phyloP scores from a whole-genome alignment of 352 stramenopile species.

The Phytophthora colocasiae region DNA sequence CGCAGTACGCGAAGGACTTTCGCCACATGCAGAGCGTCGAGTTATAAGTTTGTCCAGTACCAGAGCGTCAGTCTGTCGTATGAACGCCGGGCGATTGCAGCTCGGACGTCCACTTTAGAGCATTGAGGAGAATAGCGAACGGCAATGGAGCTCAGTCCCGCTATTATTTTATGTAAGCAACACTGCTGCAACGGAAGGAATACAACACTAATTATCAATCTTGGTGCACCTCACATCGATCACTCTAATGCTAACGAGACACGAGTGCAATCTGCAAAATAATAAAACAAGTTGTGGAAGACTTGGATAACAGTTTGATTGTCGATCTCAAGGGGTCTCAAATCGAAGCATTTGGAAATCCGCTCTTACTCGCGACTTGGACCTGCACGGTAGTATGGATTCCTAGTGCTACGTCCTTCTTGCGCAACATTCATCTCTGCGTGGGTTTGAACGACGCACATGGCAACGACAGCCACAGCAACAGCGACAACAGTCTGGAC shows the following conservation, averaged over 20 bases:
- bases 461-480: background rate
- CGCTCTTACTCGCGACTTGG: background rate
- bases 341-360: no score
- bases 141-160: constrained; percentile 19
- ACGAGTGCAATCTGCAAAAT: no score
- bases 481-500: background rate
- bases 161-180: constrained; percentile 50
- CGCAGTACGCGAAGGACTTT: constrained; percentile 40
- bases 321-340: no score
- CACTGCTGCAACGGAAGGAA: constrained; percentile 31
- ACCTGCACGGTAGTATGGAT: background rate
- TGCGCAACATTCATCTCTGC: background rate
- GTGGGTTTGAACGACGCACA: background rate
- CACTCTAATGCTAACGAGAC: no score
- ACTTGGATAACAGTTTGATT: no score
- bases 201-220: constrained; percentile 47
- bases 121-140: constrained; percentile 38
- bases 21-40: constrained; percentile 46
- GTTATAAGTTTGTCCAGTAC: constrained; percentile 38
- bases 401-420: background rate
- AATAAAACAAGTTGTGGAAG: no score
- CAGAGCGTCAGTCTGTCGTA: constrained; percentile 14
- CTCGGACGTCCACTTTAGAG: constrained; percentile 12
- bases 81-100: constrained; percentile 23
- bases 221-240: background rate